Evolutionary conservation across 163 green algal genomes (phyloP), one percentile per base, ranked within the genome.

Genomic region (Volvox carteri): DNA sequence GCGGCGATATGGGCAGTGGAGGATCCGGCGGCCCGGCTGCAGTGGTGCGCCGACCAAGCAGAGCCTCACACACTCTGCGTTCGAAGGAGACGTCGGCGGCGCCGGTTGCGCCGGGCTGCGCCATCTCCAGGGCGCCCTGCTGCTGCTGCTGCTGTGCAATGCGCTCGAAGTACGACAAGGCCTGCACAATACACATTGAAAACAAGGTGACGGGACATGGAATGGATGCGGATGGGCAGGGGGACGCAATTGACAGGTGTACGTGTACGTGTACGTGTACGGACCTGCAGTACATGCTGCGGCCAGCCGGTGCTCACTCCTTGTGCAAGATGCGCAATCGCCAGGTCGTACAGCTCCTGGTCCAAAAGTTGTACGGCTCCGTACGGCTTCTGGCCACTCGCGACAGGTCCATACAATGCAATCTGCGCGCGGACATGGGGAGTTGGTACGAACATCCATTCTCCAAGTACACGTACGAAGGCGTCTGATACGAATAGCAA

Each of bases 271-370:
- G n/a, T n/a, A n/a, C n/a, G n/a, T n/a, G n/a, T n/a, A 78, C 67
- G 6, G 58, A 87, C 65, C 65, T 89, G 84, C 84, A 89, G 84
- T 56, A 89, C 70, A 41, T 89, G 84, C 35, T 90, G 86, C 23
- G 86, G 86, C 86, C 86, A 90, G 19, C 86, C 50, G 5, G 60
- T 68, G n/a, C 74, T 75, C 5, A 90, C 76, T 14, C 56, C 86
- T 39, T 86, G 60, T 5, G 86, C 86, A 35, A 90, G 39, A 48
- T 90, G 86, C 14, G 86, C 86, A 33, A 90, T 46, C 33, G 76
- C 86, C 46, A 86, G 62, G 65, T 90, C 86, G 77, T 90, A 90
- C 62, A 90, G 65, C 76, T 90, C 86, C 76, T 86, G 58, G 35
- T 90, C 85, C 2, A 35, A 67, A 41, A 90, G 74, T 41, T 65